A percentile compares a stretch with the other conserved stretches of the same genome.
These are phyloP conservation scores for Glycine latifolia DNA, from an alignment of 306 rosid species.

Conservation along the genomic window DNA sequence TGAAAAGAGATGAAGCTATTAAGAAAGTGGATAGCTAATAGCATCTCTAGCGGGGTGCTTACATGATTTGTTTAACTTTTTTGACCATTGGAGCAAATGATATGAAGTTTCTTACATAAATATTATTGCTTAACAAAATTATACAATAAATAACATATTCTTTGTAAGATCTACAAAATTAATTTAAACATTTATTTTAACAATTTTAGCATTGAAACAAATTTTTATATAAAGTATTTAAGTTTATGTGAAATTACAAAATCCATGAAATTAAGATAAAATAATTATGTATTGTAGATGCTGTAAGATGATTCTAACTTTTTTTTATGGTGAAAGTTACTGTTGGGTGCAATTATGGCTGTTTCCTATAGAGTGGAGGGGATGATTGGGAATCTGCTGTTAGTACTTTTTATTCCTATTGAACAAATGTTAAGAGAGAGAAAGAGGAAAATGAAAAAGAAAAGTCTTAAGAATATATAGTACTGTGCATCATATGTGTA, in stretches of 20 bases:
- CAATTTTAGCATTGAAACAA: too few relatives aligned
- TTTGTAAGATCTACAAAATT: too few relatives aligned
- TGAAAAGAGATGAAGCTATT: slow-evolving; percentile 12
- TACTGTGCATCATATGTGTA: slow-evolving; percentile 16
- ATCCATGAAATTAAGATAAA: too few relatives aligned
- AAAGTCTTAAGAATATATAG: background rate
- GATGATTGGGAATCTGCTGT: slow-evolving; percentile 71
- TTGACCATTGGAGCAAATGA: too few relatives aligned
- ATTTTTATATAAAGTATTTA: too few relatives aligned
- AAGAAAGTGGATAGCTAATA: background rate
- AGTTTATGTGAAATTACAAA: too few relatives aligned
- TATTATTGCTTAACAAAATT: background rate
- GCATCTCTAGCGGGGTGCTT: too few relatives aligned
- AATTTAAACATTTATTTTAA: too few relatives aligned
- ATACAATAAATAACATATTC: too few relatives aligned
- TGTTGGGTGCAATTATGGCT: slow-evolving; percentile 76
- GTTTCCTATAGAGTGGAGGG: slow-evolving; percentile 67
- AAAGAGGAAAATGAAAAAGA: background rate
- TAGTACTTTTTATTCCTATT: slow-evolving; percentile 44
- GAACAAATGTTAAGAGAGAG: slow-evolving; percentile 28
- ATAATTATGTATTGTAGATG: too few relatives aligned
- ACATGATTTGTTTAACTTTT: too few relatives aligned
- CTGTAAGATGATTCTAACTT: too few relatives aligned
- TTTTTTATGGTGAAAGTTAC: slow-evolving; percentile 46
- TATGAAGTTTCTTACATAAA: background rate